Base-by-base conservation (phyloP, 345 rosid species). In the Hirschfeldia incana region DNA sequence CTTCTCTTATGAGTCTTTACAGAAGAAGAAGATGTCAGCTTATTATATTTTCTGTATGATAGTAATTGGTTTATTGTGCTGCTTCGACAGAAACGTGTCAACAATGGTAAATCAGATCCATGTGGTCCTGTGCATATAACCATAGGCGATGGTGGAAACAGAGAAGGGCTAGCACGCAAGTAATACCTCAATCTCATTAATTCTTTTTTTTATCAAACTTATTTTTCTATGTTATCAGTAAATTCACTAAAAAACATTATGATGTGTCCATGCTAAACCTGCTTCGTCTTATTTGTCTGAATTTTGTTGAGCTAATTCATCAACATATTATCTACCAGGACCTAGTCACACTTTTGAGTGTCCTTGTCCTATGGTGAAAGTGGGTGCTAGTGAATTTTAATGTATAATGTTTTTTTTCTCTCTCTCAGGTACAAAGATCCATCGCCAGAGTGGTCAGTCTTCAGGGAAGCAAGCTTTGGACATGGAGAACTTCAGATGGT, bases 391-490 rank as follows among this genome's bases (percentile, higher is more conserved):
- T 55, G 12, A 30, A 27, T 34, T 5, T 33, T 1, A 34, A 57
- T 0, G 32, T 55, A 11, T 68, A 57, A 36, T 73, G 44, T 0
- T 62, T 59, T 13, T 13, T 72, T 69, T 21, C 9, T 75, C 21
- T 62, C 42, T 75, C 51, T 13, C 85, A 95, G 91, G 59, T 89
- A 87, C 83, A 80, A 70, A 66, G 49, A 87, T 63, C 99, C 98
- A 9, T 86, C 65, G 21, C 98, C 99, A 36, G 87, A 84, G 65
- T 95, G 98, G 99, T 93, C 99, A 12, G 87, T 85, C 51, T 95
- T 95, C 85, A 94, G 97, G 5, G 98, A 95, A 89, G 98, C 97
- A 70, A 88, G 99, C 81, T 95, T 95, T 75, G 99, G 99, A 49
- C 99, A 95, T 62, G 94, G 99, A 0, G 98, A 93, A 83, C 89